Base-by-base conservation (phyloP, 2,329 filamentous ascomycete species). In the Beauveria asiatica region DNA sequence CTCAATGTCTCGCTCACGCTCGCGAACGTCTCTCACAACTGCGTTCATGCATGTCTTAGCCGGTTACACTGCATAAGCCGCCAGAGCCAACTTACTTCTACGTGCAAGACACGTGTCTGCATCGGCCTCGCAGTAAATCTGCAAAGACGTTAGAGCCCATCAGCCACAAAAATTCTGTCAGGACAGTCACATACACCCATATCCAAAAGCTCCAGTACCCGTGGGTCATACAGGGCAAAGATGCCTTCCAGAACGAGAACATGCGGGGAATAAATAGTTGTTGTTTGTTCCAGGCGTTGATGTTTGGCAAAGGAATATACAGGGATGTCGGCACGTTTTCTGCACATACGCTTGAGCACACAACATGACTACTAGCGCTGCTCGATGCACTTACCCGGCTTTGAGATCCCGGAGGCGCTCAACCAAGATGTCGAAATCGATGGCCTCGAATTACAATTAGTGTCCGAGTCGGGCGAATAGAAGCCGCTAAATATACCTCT, bases 71-170 rank as follows among this genome's bases (percentile, higher is more conserved):
- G 30, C 57, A 39, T 57, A n/a, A 57, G 71, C 30, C 44, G 23
- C n/a, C 49, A 21, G 3, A 17, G 2, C 45, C 37, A 23, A 72
- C 86, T 72, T 76, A 95, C 91, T 85, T 83, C 93, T 82, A 74
- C 93, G 82, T 27, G 92, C 93, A 52, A 99, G 80, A 70, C 94
- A 99, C 2, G 95, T 89, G 73, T 99, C 94, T 64, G 89, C 87
- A 73, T 99, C 94, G 45, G 94, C 95, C 74, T 97, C 94, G 62
- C 94, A 95, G 72, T 96, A 99, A 57, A 99, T 95, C 88, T 85
- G 65, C 11, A 13, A 6, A 21, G 5, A 37, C 50, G 37, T 23
- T 60, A 62, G 57, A 30, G 27, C 21, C 11, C 10, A 23, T 6
- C 41, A 21, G 8, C 7, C 8, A 39, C 41, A 13, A 9, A 23